phyloP scores from a whole-genome alignment of 768 basidiomycete species.

The Mycena rebaudengoi region DNA sequence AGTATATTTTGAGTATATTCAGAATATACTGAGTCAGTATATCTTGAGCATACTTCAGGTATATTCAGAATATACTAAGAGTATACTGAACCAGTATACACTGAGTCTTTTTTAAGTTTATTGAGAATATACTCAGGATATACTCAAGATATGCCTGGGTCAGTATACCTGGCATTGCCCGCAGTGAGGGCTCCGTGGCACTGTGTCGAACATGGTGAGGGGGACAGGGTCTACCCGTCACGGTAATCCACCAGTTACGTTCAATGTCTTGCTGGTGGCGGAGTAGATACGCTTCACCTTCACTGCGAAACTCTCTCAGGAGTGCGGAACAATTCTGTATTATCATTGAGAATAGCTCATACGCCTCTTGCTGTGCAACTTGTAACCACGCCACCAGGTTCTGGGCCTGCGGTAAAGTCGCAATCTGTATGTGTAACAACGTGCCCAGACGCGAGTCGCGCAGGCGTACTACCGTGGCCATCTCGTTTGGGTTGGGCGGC shows the following conservation, averaged over 20 bases:
- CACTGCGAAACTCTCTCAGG: background rate
- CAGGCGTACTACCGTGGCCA: background rate
- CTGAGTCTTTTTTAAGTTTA: too few species aligned
- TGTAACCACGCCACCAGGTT: background rate
- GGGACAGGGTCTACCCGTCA: background rate
- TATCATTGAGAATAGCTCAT: background rate
- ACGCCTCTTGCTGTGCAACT: background rate
- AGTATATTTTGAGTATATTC: too few species aligned
- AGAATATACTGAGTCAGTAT: too few species aligned
- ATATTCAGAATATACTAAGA: too few species aligned
- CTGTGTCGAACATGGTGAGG: background rate
- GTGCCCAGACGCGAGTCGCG: background rate
- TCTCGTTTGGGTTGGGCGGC: too few species aligned
- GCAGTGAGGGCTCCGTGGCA: too few species aligned
- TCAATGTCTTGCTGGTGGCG: background rate
- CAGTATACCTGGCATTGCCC: too few species aligned
- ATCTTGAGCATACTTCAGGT: too few species aligned
- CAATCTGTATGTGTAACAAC: background rate
- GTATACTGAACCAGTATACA: too few species aligned
- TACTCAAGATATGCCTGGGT: too few species aligned
- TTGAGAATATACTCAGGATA: too few species aligned
- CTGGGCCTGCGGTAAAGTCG: background rate
- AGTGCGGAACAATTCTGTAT: background rate
- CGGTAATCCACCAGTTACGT: background rate
- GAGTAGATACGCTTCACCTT: background rate